Percentiles rank a stretch among this genome's conserved stretches.
Conservation (phyloP, 495 filamentous ascomycete species). For the Podospora fimiseda region DNA sequence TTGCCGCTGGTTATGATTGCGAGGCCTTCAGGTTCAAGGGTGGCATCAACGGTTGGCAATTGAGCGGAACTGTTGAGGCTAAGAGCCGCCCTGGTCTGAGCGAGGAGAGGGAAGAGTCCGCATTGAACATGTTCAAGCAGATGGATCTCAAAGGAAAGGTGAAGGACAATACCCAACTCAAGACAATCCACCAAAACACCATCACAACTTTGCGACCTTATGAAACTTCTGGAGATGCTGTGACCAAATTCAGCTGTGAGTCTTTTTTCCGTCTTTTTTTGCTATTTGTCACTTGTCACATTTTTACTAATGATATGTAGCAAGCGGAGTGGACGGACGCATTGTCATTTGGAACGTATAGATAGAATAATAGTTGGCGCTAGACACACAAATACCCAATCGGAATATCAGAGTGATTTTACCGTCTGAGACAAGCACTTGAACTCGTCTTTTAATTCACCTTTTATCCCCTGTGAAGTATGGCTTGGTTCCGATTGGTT, state of each 20-base stretch:
- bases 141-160: conserved; percentile 95
- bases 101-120: conserved; percentile 54
- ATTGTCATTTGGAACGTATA: conserved; percentile 69
- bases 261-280: too few relatives aligned
- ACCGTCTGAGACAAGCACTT: conserved; percentile 8
- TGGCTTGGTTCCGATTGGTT: conserved; percentile 1
- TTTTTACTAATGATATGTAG: conserved; percentile 47
- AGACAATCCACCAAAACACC: conserved; percentile 95
- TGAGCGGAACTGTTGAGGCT: conserved; percentile 78
- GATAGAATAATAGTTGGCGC: conserved; percentile 3
- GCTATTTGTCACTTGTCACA: conserved; percentile 2
- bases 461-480: conserved; percentile 9
- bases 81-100: conserved; percentile 56
- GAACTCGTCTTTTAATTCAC: conserved; percentile 4
- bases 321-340: conserved; percentile 90
- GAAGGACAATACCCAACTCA: conserved; percentile 84
- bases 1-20: conserved; percentile 94
- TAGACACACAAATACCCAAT: conserved; percentile 2
- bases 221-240: conserved; percentile 55
- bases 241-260: conserved; percentile 87
- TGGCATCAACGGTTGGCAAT: conserved; percentile 75
- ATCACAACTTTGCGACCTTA: conserved; percentile 76
- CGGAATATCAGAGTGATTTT: conserved; percentile 15
- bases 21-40: conserved; percentile 88
- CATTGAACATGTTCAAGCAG: conserved; percentile 97